These are phyloP conservation scores for Pseudisothecium myosuroides DNA, from an alignment of 225 moss, liverwort and hornwort genomes.

Conservation along the genomic window DNA sequence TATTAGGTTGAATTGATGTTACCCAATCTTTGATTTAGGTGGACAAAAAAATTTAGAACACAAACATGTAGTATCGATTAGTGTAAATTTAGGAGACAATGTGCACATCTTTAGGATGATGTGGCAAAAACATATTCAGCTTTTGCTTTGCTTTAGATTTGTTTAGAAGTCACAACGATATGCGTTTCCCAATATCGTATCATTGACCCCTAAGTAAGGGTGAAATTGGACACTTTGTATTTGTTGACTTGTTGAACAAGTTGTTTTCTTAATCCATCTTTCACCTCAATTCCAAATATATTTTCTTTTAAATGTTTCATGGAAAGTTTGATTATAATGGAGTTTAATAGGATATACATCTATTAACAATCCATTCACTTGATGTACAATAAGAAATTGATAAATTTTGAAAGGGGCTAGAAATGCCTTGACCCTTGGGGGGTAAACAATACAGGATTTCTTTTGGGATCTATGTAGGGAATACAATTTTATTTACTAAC, in stretches of 20 bases:
- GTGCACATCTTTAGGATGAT: not conserved
- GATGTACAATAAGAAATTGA: not conserved
- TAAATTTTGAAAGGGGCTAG: not conserved
- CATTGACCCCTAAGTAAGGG: no score
- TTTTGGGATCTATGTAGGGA: accelerated
- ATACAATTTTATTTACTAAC: not conserved
- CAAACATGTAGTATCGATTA: not conserved
- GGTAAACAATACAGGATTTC: not conserved
- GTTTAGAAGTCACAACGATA: not conserved
- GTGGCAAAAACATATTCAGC: no score
- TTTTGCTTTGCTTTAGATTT: not conserved
- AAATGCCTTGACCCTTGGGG: accelerated
- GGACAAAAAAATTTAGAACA: not conserved
- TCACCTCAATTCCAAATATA: not conserved
- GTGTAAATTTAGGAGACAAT: no score
- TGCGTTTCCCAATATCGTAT: not conserved
- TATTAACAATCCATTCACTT: no score
- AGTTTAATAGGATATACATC: not conserved
- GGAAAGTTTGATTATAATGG: not conserved
- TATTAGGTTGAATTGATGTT: not conserved
- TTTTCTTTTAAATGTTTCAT: not conserved
- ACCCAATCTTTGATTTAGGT: not conserved
- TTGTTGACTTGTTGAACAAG: not conserved
- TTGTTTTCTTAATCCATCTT: not conserved
- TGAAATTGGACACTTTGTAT: not conserved